A percentile compares a stretch with the other conserved stretches of the same genome.
Conservation (phyloP, 2,329 filamentous ascomycete genomes). For the Pseudogymnoascus sp. region DNA sequence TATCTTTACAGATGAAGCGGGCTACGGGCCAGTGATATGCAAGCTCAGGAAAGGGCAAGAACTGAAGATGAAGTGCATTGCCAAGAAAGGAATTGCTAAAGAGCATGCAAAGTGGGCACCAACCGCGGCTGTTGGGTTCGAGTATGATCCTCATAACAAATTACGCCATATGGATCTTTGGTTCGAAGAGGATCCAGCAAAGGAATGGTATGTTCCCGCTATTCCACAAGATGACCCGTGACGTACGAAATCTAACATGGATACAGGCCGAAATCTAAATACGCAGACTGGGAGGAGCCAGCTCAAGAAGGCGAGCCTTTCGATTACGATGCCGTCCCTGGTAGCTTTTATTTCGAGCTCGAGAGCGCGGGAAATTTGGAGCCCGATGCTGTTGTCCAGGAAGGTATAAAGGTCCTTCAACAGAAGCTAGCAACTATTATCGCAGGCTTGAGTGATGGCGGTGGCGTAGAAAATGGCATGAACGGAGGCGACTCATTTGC, state of each 20-base stretch:
- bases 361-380: slow-evolving; percentile 83
- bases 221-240: background rate
- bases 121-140: slow-evolving; percentile 85
- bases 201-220: slow-evolving; percentile 66
- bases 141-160: slow-evolving; percentile 98
- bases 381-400: slow-evolving; percentile 80
- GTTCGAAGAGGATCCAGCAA: slow-evolving; percentile 78
- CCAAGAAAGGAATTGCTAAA: slow-evolving; percentile 97
- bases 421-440: slow-evolving; percentile 82
- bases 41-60: slow-evolving; percentile 89
- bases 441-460: slow-evolving; percentile 51
- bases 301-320: slow-evolving; percentile 78
- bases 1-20: slow-evolving; percentile 75
- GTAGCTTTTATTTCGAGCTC: slow-evolving; percentile 86
- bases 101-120: slow-evolving; percentile 98
- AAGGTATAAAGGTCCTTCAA: slow-evolving; percentile 83
- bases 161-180: slow-evolving; percentile 86
- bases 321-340: slow-evolving; percentile 80
- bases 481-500: slow-evolving; percentile 45
- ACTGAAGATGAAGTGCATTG: slow-evolving; percentile 81
- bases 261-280: slow-evolving; percentile 71
- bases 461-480: slow-evolving; percentile 46
- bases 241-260: slow-evolving; percentile 18
- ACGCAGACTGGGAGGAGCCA: slow-evolving; percentile 72
- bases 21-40: slow-evolving; percentile 75